Percentiles rank a stretch among this genome's conserved stretches.
Evolutionary conservation across 805 yeast species (phyloP).

Genomic region (Ogataea methylovora): DNA sequence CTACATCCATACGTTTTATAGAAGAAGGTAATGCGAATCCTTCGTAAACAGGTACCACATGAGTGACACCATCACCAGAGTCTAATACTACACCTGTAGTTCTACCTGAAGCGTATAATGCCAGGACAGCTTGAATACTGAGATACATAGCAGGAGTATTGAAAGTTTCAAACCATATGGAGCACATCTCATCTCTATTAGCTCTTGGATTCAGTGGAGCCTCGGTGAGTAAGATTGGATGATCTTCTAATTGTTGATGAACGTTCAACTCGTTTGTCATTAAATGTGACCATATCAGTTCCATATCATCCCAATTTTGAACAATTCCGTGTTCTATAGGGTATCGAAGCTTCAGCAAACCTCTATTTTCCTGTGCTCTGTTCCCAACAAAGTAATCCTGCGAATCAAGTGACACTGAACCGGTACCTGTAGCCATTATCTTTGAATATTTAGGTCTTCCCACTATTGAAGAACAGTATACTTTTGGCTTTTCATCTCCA

Average conservation of each 20-base stretch:
- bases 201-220: constrained; percentile 72
- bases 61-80: constrained; percentile 90
- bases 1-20: constrained; percentile 67
- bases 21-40: constrained; percentile 77
- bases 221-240: constrained; percentile 82
- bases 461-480: constrained; percentile 52
- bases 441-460: constrained; percentile 83
- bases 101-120: constrained; percentile 81
- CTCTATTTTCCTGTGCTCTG: constrained; percentile 68
- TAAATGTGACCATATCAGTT: constrained; percentile 66
- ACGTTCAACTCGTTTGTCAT: constrained; percentile 51
- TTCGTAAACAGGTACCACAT: constrained; percentile 81
- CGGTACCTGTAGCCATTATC: constrained; percentile 50
- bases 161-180: constrained; percentile 64
- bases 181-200: constrained; percentile 56
- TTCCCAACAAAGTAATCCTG: constrained; percentile 65
- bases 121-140: constrained; percentile 68
- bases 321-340: constrained; percentile 81
- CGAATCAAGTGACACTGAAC: neutral
- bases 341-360: constrained; percentile 60
- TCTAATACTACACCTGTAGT: constrained; percentile 89
- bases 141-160: constrained; percentile 71
- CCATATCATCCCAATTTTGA: constrained; percentile 82
- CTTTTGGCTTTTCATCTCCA: constrained; percentile 77
- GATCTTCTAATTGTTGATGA: constrained; percentile 55